Evolutionary conservation across 306 rosid genomes (phyloP).

Genomic region (Ochetophila trinervis): DNA sequence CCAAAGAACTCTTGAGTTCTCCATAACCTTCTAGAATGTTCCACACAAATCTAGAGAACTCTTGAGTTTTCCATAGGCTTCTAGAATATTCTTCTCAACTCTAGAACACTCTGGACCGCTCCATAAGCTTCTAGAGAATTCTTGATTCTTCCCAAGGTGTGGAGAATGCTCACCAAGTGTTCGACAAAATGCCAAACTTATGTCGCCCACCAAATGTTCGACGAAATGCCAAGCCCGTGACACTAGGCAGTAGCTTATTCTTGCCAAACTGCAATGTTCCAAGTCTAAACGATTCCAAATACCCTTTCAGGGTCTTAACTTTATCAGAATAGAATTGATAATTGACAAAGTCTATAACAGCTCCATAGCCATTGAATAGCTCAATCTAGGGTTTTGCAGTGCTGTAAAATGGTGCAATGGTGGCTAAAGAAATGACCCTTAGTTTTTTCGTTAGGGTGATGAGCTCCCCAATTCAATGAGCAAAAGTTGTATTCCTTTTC

Average conservation of each 20-base stretch:
- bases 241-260: conserved; percentile 38
- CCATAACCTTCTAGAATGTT: too few relatives aligned
- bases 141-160: too few relatives aligned
- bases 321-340: conserved; percentile 55
- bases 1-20: too few relatives aligned
- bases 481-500: conserved; percentile 37
- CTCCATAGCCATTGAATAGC: conserved; percentile 28
- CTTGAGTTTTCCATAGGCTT: too few relatives aligned
- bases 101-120: too few relatives aligned
- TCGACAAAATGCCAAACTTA: too few relatives aligned
- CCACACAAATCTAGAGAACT: too few relatives aligned
- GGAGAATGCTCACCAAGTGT: too few relatives aligned
- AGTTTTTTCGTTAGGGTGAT: conserved; percentile 47
- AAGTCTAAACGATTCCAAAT: conserved; percentile 28
- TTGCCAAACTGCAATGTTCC: conserved; percentile 27
- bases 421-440: conserved; percentile 40
- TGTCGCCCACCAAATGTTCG: too few relatives aligned
- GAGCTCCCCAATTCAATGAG: conserved; percentile 56
- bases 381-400: conserved; percentile 37
- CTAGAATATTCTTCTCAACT: too few relatives aligned
- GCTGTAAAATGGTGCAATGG: conserved; percentile 49
- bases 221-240: too few relatives aligned
- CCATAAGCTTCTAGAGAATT: too few relatives aligned
- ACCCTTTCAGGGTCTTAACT: conserved; percentile 33
- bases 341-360: conserved; percentile 49